phyloP scores from a whole-genome alignment of 2,329 filamentous ascomycete species.

The Fusarium sp. region DNA sequence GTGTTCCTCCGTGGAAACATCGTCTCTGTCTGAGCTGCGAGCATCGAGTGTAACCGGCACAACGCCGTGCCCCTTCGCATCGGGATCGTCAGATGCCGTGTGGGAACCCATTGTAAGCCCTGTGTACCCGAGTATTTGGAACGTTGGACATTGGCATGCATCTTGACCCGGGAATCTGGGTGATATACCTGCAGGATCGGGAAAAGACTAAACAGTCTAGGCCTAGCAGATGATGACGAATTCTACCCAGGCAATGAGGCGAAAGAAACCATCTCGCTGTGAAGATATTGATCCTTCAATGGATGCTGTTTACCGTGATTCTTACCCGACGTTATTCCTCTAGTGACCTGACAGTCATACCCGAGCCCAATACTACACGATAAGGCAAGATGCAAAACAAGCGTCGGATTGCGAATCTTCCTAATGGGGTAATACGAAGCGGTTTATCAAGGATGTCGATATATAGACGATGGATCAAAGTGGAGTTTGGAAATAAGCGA shows the following conservation, averaged over 20 bases:
- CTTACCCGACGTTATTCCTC: neutral
- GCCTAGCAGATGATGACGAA: neutral
- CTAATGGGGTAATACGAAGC: slow-evolving; percentile 1
- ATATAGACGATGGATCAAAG: neutral
- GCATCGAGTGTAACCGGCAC: slow-evolving; percentile 1
- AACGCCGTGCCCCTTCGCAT: neutral
- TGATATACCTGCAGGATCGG: slow-evolving; percentile 14
- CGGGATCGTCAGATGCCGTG: neutral
- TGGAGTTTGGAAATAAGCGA: neutral
- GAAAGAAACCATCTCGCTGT: neutral
- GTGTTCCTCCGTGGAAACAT: neutral
- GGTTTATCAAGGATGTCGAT: neutral
- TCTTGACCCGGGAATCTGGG: slow-evolving; percentile 2
- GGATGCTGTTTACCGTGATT: neutral
- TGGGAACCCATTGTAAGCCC: slow-evolving; percentile 2
- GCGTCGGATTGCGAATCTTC: slow-evolving; percentile 16
- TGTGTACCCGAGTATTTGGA: neutral
- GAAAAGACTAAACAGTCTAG: neutral
- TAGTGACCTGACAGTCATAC: too few species aligned
- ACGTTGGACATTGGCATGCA: neutral
- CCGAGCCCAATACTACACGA: neutral
- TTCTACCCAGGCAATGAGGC: slow-evolving; percentile 12
- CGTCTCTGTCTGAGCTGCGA: neutral
- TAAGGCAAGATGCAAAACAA: slow-evolving; percentile 12
- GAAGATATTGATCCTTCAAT: neutral